These are phyloP conservation scores for Fusarium kyushuense DNA, from an alignment of 2,329 filamentous ascomycete genomes.

Conservation along the genomic window DNA sequence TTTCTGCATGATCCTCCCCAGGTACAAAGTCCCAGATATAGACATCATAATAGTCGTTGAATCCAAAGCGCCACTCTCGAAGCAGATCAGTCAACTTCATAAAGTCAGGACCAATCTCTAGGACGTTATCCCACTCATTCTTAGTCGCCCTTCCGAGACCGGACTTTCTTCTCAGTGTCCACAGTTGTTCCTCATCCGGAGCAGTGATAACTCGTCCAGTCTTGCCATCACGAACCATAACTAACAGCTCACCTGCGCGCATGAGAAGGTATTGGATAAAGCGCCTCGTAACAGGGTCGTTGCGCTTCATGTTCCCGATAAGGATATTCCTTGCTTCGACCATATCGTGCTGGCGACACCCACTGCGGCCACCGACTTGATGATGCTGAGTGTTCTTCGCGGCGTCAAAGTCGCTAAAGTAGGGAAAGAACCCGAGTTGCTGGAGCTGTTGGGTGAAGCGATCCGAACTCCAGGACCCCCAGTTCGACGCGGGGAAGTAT, in stretches of 20 bases:
- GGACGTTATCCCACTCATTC: conserved; percentile 43
- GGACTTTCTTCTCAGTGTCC: conserved; percentile 45
- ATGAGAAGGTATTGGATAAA: conserved; percentile 49
- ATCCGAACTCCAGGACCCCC: conserved; percentile 42
- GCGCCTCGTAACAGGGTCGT: conserved; percentile 45
- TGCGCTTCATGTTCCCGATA: conserved; percentile 48
- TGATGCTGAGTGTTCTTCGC: conserved; percentile 28
- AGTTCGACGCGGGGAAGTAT: conserved; percentile 49
- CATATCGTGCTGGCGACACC: conserved; percentile 44
- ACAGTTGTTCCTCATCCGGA: conserved; percentile 42
- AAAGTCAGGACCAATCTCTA: conserved; percentile 44
- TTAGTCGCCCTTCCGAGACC: conserved; percentile 47
- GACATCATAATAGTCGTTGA: conserved; percentile 49
- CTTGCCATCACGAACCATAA: conserved; percentile 49
- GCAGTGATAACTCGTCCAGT: conserved; percentile 49
- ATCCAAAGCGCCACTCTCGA: conserved; percentile 47
- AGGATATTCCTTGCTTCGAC: conserved; percentile 48
- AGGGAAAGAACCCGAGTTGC: conserved; percentile 47
- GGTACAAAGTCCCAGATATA: conserved; percentile 49
- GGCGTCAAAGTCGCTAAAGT: conserved; percentile 46
- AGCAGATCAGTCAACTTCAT: conserved; percentile 43
- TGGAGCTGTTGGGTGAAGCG: conserved; percentile 45
- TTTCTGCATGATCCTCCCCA: conserved; percentile 14
- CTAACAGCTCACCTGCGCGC: conserved; percentile 44
- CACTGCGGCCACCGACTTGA: conserved; percentile 40